A percentile compares a stretch with the other conserved stretches of the same genome.
phyloP scores from a whole-genome alignment of 768 basidiomycete genomes.

The Goffeauzyma gilvescens region DNA sequence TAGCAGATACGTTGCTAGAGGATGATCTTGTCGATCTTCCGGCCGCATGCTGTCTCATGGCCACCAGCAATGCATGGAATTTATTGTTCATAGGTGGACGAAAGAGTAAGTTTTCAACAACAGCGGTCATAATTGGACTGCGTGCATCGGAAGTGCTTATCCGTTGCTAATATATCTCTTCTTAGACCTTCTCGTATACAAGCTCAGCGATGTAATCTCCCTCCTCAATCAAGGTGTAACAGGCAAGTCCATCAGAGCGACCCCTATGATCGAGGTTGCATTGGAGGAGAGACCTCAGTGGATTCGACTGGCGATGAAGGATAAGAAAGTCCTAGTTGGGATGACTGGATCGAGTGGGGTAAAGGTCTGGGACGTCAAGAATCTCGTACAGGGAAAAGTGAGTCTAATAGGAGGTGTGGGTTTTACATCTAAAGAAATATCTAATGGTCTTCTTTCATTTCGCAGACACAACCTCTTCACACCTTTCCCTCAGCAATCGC shows the following conservation, averaged over 20 bases:
- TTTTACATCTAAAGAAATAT: neutral
- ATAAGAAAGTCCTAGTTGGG: slow-evolving; percentile 8
- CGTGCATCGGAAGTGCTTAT: neutral
- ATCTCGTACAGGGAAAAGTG: slow-evolving; percentile 15
- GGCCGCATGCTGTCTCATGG: slow-evolving; percentile 23
- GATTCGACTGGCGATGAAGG: slow-evolving; percentile 6
- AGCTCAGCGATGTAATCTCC: slow-evolving; percentile 15
- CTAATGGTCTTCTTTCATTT: neutral
- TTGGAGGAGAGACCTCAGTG: neutral
- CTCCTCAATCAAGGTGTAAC: slow-evolving; percentile 24
- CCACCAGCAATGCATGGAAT: slow-evolving; percentile 23
- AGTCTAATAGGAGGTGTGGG: slow-evolving; percentile 1
- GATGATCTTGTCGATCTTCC: slow-evolving; percentile 20
- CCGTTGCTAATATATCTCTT: neutral
- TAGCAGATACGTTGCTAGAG: slow-evolving; percentile 15
- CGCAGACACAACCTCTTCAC: slow-evolving; percentile 18
- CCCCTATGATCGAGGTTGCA: neutral
- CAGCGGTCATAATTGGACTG: neutral
- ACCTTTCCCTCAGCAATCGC: slow-evolving; percentile 13
- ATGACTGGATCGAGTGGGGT: neutral
- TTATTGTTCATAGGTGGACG: slow-evolving; percentile 19
- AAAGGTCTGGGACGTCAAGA: slow-evolving; percentile 11
- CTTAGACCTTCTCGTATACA: slow-evolving; percentile 20
- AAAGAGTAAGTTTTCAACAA: slow-evolving; percentile 11
- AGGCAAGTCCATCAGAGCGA: slow-evolving; percentile 1